A percentile compares a stretch with the other conserved stretches of the same genome.
Conservation (phyloP, 352 stramenopile species). For the Phytophthora meadii region DNA sequence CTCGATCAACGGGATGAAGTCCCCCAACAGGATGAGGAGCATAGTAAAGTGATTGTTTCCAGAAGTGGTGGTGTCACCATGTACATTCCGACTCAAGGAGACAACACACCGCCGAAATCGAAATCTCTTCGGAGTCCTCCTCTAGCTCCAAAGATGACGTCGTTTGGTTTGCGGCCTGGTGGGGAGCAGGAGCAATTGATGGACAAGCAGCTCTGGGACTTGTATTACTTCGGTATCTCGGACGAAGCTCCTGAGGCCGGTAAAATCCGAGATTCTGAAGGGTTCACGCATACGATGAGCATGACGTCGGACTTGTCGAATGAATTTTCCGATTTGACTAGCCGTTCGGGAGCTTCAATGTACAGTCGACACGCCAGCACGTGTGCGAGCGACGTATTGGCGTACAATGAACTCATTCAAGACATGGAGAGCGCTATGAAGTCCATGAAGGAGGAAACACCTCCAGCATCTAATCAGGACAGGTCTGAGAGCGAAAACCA, state of each 20-base stretch:
- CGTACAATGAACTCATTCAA: constrained; percentile 74
- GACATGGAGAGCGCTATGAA: constrained; percentile 56
- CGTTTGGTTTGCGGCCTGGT: constrained; percentile 22
- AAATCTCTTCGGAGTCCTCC: constrained; percentile 8
- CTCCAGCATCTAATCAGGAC: constrained; percentile 33
- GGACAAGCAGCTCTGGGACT: constrained; percentile 66
- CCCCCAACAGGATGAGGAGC: constrained; percentile 7
- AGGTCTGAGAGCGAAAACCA: constrained; percentile 12
- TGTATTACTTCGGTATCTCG: constrained; percentile 67
- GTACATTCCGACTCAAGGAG: constrained; percentile 50
- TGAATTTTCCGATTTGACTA: constrained; percentile 34
- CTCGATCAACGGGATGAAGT: constrained; percentile 31
- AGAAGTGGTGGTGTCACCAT: constrained; percentile 55
- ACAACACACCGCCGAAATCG: constrained; percentile 21
- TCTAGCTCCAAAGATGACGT: constrained; percentile 13
- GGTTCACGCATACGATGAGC: constrained; percentile 23
- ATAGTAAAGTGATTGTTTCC: constrained; percentile 42
- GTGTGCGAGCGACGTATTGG: constrained; percentile 62
- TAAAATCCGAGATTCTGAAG: constrained; percentile 9
- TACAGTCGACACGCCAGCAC: constrained; percentile 58
- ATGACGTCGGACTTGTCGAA: constrained; percentile 34
- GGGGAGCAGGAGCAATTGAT: constrained; percentile 45
- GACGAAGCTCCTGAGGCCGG: constrained; percentile 28
- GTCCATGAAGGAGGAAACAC: constrained; percentile 22
- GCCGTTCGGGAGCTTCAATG: constrained; percentile 41